Evolutionary conservation across 2,329 filamentous ascomycete genomes (phyloP), one percentile per base, ranked within the genome.

Genomic region (Tolypocladium paradoxum): DNA sequence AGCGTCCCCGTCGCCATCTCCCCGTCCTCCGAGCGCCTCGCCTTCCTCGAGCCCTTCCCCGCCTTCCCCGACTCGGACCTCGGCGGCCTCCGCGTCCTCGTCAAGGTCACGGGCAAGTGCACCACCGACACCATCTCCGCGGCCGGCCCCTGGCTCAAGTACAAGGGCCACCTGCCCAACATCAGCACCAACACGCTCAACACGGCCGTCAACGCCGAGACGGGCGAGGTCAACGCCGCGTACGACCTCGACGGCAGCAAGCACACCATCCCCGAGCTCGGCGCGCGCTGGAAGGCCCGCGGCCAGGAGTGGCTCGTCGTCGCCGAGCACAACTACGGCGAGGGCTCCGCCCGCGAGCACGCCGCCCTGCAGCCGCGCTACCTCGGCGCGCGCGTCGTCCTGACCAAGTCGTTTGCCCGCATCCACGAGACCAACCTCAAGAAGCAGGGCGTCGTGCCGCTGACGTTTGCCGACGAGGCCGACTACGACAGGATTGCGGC

Each of bases 121-220:
- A 99, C 93, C 54, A 99, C 93, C 45, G 93, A 99, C 73, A 97
- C 93, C 62, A 99, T 99, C 72, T 97, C 91, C 37, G 92, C 92
- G 35, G 92, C 92, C 1, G 92, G 92, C 6, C 92, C 92, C 18
- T 97, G 92, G 92, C 82, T 99, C 61, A 97, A 97, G 74, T 99
- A 97, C 83, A 97, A 97, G 78, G 93, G 93, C 57, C 93, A 99
- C 72, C 82, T 99, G 57, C 90, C 93, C 69, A 99, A 99, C 77
- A 99, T 99, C 70, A 88, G 85, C 62, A 90, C 90, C 67, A 99
- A 99, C 80, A 99, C 93, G 2, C 83, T 99, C 60, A 96, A 96
- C 73, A 93, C 90, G 52, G 93, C 93, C 55, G 79, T 91, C 67
- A 96, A 96, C 70, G 90, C 88, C 45, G 89, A 88, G 57, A 99